Base-by-base conservation (phyloP, 805 yeast species). In the Lipomyces starkeyi region DNA sequence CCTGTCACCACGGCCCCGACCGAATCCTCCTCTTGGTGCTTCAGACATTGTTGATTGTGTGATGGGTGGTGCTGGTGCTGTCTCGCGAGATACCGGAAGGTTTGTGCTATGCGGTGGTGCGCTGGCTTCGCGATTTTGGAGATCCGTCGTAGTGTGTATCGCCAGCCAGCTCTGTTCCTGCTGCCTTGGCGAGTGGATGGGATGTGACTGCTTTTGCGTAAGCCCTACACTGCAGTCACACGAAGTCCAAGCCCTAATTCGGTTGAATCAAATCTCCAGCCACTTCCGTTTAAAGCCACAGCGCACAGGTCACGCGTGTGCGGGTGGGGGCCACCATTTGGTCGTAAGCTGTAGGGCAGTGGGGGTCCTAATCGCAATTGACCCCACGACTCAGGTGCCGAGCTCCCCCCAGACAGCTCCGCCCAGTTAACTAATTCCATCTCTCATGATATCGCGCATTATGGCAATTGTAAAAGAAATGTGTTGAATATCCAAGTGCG, bases 21-120 rank as follows among this genome's bases (percentile, higher is more conserved):
- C 82, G 70, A 79, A 80, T 71, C 82, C 81, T 58, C 81, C 80
- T 68, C 79, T 75, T 67, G 77, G 76, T 60, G 69, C 73, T 68
- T 76, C 79, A 69, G 78, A 73, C 79, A 76, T 76, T 61, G 59
- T 75, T 61, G 49, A 29, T 22, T 37, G 20, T 58, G 40, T 25
- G 59, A 47, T 55, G 27, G 54, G 43, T 40, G 59, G 49, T 27
- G 63, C 27, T 37, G 67, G 17, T 56, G 64, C 5, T 40, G 61
- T 43, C 22, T 43, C 43, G 14, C 13, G 43, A 37, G 43, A 37
- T 37, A 13, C 43, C 43, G 43, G 43, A 37, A 14, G 43, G 43
- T 14, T 9, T 13, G 6, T 11, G 17, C 17, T 13, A 3, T 37
- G 17, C 17, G 4, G 43, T 14, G 13, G 22, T 43, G 49, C 1